phyloP scores from a whole-genome alignment of 2,329 filamentous ascomycete species.

The Aspergillus quadrilineatus region DNA sequence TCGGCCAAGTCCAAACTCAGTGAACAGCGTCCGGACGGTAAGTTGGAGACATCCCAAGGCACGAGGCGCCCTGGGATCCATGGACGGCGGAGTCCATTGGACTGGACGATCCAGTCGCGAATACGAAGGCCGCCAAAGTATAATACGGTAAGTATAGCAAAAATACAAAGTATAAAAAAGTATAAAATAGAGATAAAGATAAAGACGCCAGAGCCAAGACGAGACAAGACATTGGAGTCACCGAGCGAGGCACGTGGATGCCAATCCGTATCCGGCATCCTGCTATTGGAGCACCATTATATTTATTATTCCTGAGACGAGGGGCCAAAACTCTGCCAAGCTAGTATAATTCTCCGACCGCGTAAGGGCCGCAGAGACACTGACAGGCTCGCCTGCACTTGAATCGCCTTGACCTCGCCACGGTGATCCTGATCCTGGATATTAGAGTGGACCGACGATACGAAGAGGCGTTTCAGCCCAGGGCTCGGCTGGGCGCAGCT shows the following conservation, averaged over 20 bases:
- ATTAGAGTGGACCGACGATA: background rate
- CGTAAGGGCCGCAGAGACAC: background rate
- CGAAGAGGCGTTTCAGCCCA: conserved; percentile 3
- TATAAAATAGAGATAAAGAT: background rate
- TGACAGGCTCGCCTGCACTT: background rate
- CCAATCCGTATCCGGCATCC: background rate
- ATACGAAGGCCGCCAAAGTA: background rate
- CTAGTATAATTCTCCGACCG: background rate
- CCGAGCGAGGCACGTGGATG: background rate
- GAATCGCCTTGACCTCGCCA: background rate
- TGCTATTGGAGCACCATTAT: background rate
- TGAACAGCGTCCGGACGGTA: background rate
- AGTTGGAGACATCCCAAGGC: background rate
- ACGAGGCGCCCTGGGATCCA: background rate
- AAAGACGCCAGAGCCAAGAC: background rate
- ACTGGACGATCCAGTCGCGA: background rate
- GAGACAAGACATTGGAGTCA: background rate
- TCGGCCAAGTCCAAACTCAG: background rate
- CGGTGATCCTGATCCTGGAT: background rate
- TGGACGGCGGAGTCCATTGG: background rate
- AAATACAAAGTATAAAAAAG: too few species aligned
- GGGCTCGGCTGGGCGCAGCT: conserved; percentile 2
- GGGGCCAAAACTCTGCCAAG: background rate
- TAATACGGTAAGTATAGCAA: too few species aligned
- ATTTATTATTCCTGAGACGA: background rate